phyloP scores from a whole-genome alignment of 2,329 filamentous ascomycete species.

The Penicillium freii region DNA sequence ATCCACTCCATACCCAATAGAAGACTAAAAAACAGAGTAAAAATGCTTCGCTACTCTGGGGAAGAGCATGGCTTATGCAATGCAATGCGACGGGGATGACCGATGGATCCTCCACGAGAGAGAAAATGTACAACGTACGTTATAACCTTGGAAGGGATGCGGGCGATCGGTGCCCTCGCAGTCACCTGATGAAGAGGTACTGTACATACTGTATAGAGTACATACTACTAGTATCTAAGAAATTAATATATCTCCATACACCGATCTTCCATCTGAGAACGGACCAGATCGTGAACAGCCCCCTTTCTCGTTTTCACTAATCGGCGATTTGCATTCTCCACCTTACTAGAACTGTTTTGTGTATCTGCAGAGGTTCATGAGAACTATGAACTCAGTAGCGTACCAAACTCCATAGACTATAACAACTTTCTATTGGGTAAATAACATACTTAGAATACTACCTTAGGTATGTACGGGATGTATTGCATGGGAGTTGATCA shows the following conservation, averaged over 20 bases:
- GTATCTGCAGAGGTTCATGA: slow-evolving; percentile 13
- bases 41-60: slow-evolving; percentile 12
- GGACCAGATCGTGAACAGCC: slow-evolving; percentile 26
- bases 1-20: not conserved
- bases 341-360: slow-evolving; percentile 1
- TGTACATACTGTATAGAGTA: not conserved
- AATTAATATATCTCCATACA: not conserved
- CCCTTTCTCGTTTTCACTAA: slow-evolving; percentile 18
- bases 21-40: not conserved
- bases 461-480: not conserved
- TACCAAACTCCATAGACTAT: not conserved
- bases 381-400: not conserved
- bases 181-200: slow-evolving; percentile 22
- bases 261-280: slow-evolving; percentile 25
- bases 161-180: slow-evolving; percentile 15
- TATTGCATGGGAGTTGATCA: slow-evolving; percentile 13
- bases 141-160: not conserved
- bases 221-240: not conserved
- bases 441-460: not conserved
- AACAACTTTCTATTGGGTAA: not conserved
- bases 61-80: slow-evolving; percentile 25
- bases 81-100: slow-evolving; percentile 26
- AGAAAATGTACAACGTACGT: not conserved
- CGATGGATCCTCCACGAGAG: slow-evolving; percentile 23
- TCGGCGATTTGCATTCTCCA: slow-evolving; percentile 27